Conservation (phyloP, 2,329 filamentous ascomycete genomes). For the Claviceps spartinae region DNA sequence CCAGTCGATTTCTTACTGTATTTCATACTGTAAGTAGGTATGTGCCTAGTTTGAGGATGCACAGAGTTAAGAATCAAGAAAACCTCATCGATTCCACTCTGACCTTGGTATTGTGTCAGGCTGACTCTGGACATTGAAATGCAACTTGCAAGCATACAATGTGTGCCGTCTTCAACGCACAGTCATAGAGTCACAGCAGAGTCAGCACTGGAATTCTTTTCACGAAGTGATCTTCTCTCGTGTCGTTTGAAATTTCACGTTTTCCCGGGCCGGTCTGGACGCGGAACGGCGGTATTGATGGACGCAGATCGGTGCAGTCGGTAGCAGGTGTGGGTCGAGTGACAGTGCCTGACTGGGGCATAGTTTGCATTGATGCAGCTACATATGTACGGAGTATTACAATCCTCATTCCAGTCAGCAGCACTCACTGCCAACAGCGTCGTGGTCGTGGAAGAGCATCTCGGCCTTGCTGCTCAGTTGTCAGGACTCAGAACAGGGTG, state of each 20-base stretch:
- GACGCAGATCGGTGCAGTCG: conserved; percentile 6
- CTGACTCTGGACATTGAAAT: neutral
- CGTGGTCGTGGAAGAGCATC: neutral
- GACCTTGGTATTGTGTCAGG: neutral
- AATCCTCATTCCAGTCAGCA: neutral
- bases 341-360: neutral
- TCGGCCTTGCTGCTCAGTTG: conserved; percentile 6
- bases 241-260: neutral
- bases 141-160: neutral
- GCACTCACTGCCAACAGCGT: neutral
- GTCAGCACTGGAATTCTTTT: neutral
- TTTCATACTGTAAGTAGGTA: no score
- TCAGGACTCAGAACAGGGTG: neutral
- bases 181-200: neutral
- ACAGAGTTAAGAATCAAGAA: neutral
- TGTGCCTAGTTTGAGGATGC: neutral
- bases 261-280: conserved; percentile 3
- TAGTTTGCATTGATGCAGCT: neutral
- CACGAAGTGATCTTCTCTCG: neutral
- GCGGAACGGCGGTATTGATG: conserved; percentile 3
- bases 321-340: conserved; percentile 1
- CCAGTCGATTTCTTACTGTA: no score
- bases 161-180: neutral
- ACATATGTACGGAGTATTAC: neutral
- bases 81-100: neutral